These are phyloP conservation scores for Botryotinia calthae DNA, from an alignment of 2,329 filamentous ascomycete species.

Conservation along the genomic window DNA sequence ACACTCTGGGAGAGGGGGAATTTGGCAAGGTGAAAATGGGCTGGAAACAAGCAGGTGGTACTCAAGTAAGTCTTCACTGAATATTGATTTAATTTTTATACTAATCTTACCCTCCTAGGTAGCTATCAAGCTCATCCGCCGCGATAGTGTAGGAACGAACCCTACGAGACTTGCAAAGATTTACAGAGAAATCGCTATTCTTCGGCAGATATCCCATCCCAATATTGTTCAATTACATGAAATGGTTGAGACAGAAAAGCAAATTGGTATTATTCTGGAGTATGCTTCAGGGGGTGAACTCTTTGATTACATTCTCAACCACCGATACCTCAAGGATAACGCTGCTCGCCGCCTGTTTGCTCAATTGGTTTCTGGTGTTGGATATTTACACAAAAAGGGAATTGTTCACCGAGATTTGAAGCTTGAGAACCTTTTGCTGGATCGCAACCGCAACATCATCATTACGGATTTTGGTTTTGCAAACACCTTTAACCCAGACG, in stretches of 20 bases:
- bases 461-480: conserved; percentile 99
- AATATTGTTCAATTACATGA: conserved; percentile 97
- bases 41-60: conserved; percentile 93
- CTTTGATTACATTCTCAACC: conserved; percentile 97
- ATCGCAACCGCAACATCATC: conserved; percentile 97
- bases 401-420: conserved; percentile 98
- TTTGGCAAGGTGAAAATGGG: conserved; percentile 98
- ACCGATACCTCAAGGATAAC: conserved; percentile 93
- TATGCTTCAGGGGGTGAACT: conserved; percentile 97
- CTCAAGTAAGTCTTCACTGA: conserved; percentile 56
- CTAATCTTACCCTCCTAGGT: conserved; percentile 53
- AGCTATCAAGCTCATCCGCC: conserved; percentile 95
- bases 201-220: conserved; percentile 83
- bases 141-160: conserved; percentile 85
- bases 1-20: conserved; percentile 95
- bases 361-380: conserved; percentile 92
- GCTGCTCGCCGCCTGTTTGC: conserved; percentile 89
- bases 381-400: conserved; percentile 96
- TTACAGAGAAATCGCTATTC: conserved; percentile 91
- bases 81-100: not conserved
- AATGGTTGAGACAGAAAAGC: conserved; percentile 95
- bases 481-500: conserved; percentile 88
- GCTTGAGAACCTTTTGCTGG: conserved; percentile 89
- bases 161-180: conserved; percentile 92
- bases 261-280: conserved; percentile 97